phyloP scores from a whole-genome alignment of 495 filamentous ascomycete genomes.

The Trichoderma orchidacearum region DNA sequence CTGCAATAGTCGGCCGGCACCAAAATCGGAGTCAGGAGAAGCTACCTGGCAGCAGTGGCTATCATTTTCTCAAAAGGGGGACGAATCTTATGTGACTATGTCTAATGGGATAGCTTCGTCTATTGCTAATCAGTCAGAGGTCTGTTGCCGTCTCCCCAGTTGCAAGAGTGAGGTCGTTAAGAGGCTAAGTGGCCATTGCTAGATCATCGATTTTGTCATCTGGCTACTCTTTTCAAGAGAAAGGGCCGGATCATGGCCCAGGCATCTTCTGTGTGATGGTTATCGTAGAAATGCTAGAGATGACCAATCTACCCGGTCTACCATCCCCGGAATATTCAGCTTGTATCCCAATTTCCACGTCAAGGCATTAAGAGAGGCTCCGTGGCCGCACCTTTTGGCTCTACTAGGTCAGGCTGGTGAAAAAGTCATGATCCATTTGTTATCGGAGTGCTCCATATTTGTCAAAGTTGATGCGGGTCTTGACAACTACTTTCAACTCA shows the following conservation, averaged over 20 bases:
- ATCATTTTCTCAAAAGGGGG: conserved; percentile 52
- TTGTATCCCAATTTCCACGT: conserved; percentile 58
- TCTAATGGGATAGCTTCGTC: conserved; percentile 24
- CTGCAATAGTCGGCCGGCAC: conserved; percentile 26
- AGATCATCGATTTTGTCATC: conserved; percentile 81
- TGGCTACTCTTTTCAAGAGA: conserved; percentile 56
- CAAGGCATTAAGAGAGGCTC: conserved; percentile 46
- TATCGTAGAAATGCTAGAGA: conserved; percentile 27
- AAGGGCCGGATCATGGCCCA: conserved; percentile 33
- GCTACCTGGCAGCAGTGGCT: conserved; percentile 42
- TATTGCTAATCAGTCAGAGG: conserved; percentile 40
- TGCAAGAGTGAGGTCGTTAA: neutral
- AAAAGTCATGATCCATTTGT: conserved; percentile 63
- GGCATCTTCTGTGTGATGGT: conserved; percentile 70
- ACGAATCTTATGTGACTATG: conserved; percentile 35
- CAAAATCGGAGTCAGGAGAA: conserved; percentile 13
- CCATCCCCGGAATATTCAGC: conserved; percentile 36
- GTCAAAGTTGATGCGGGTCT: conserved; percentile 38
- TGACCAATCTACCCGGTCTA: neutral
- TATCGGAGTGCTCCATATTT: conserved; percentile 73
- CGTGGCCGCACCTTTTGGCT: conserved; percentile 59
- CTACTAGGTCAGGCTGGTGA: conserved; percentile 69
- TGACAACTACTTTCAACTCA: conserved; percentile 63
- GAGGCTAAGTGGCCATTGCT: neutral
- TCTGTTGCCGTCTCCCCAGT: conserved; percentile 15